Evolutionary conservation across 1,284 basidiomycete species (phyloP).

Genomic region (Cryptococcus deneoformans): DNA sequence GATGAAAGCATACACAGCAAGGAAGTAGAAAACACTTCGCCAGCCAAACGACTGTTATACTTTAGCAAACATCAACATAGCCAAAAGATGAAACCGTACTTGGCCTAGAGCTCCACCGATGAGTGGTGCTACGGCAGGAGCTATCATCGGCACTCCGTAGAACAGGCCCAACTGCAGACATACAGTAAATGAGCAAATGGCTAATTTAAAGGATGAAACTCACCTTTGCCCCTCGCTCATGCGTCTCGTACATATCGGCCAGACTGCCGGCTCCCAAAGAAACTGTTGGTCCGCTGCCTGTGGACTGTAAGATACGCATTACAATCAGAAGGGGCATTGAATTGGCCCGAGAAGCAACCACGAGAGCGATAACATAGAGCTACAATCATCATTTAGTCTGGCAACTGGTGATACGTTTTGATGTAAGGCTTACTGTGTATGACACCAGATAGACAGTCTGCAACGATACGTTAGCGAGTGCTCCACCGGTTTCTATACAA

Average conservation of each 20-base stretch:
- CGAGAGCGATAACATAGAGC: slow-evolving; percentile 63
- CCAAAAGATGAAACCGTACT: slow-evolving; percentile 15
- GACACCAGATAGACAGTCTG: slow-evolving; percentile 60
- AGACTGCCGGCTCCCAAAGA: slow-evolving; percentile 76
- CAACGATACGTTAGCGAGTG: slow-evolving; percentile 38
- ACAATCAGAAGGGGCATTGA: slow-evolving; percentile 67
- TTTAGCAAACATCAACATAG: neutral
- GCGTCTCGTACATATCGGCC: slow-evolving; percentile 70
- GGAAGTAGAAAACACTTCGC: slow-evolving; percentile 78
- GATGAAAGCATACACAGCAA: slow-evolving; percentile 61
- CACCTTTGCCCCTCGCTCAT: slow-evolving; percentile 67
- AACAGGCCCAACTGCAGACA: slow-evolving; percentile 42
- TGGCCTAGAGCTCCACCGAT: slow-evolving; percentile 60
- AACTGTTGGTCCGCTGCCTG: slow-evolving; percentile 70
- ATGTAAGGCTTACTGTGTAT: slow-evolving; percentile 39
- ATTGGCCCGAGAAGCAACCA: slow-evolving; percentile 60
- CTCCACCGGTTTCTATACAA: neutral
- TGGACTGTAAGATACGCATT: slow-evolving; percentile 43
- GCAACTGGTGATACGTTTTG: neutral
- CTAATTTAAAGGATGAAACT: slow-evolving; percentile 1
- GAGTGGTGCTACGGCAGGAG: slow-evolving; percentile 68
- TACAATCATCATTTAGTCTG: slow-evolving; percentile 37
- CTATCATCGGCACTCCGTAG: slow-evolving; percentile 50
- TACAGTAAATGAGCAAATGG: neutral
- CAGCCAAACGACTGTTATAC: slow-evolving; percentile 60